Evolutionary conservation across 2,329 filamentous ascomycete species (phyloP).

Genomic region (Colletotrichum sp.): DNA sequence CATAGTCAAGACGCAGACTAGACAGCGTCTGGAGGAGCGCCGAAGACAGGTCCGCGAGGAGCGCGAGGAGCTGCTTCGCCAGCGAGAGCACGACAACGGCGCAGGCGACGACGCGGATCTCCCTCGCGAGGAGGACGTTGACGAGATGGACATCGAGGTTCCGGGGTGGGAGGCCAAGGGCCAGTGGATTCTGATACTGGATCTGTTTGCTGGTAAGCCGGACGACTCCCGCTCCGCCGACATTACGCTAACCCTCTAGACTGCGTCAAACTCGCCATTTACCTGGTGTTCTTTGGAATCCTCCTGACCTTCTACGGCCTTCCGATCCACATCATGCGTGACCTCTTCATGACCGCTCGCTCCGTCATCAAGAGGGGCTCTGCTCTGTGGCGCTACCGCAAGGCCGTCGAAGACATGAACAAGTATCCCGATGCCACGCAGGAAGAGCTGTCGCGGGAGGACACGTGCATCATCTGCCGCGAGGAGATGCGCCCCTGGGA

Average conservation of each 20-base stretch:
- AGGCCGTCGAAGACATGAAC: constrained; percentile 94
- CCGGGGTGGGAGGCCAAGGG: constrained; percentile 97
- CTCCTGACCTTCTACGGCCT: constrained; percentile 93
- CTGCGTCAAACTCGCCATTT: constrained; percentile 88
- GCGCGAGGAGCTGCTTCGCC: constrained; percentile 55
- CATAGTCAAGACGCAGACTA: constrained; percentile 77
- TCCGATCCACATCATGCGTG: constrained; percentile 94
- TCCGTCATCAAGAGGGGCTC: constrained; percentile 91
- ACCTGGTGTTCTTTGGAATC: constrained; percentile 90
- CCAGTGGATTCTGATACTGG: constrained; percentile 87
- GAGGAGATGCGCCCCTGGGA: constrained; percentile 92
- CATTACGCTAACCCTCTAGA: constrained; percentile 56
- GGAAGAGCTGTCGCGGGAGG: constrained; percentile 83
- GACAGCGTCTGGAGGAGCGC: constrained; percentile 69
- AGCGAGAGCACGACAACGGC: constrained; percentile 52
- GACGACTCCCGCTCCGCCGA: neutral
- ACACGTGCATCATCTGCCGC: constrained; percentile 96
- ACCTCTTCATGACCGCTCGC: constrained; percentile 91
- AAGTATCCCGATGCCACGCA: constrained; percentile 88
- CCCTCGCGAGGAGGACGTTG: constrained; percentile 75
- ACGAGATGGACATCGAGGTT: constrained; percentile 94
- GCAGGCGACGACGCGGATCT: constrained; percentile 52
- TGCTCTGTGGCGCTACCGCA: constrained; percentile 87
- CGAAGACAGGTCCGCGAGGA: constrained; percentile 70
- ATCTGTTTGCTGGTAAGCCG: constrained; percentile 76